Evolutionary conservation across 306 rosid species (phyloP).

Genomic region (Rosa multiflora): DNA sequence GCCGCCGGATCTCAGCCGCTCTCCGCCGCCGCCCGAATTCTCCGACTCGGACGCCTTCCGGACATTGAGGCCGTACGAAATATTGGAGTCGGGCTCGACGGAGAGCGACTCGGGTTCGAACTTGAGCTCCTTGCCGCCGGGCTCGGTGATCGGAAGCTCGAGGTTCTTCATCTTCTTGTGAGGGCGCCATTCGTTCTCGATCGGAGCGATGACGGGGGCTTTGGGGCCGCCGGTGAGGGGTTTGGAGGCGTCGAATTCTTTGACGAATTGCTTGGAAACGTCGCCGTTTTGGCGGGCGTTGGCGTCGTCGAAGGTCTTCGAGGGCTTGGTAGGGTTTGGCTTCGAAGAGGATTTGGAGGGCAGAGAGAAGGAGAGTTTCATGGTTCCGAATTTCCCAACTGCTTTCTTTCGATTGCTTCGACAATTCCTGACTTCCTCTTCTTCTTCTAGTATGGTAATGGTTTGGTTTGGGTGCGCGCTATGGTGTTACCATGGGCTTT

Average conservation of each 20-base stretch:
- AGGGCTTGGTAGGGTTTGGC: constrained; percentile 15
- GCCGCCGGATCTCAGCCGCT: constrained; percentile 5
- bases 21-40: not conserved
- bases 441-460: too few species aligned
- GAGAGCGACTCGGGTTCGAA: constrained; percentile 44
- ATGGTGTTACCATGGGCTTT: too few species aligned
- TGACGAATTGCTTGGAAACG: constrained; percentile 26
- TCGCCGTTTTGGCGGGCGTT: not conserved
- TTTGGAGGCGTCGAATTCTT: constrained; percentile 37
- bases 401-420: not conserved
- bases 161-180: constrained; percentile 50
- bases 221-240: constrained; percentile 13
- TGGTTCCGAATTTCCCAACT: constrained; percentile 1
- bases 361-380: constrained; percentile 44
- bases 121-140: constrained; percentile 24
- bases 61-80: constrained; percentile 61
- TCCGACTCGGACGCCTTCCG: constrained; percentile 14
- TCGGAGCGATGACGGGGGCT: constrained; percentile 26
- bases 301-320: constrained; percentile 1
- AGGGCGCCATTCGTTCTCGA: constrained; percentile 37
- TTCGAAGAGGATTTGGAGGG: constrained; percentile 37
- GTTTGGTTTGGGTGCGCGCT: too few species aligned
- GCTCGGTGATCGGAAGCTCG: constrained; percentile 33
- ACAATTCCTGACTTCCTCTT: not conserved
- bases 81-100: constrained; percentile 38